phyloP scores from a whole-genome alignment of 2,329 filamentous ascomycete genomes.

The Geosmithia putterillii region DNA sequence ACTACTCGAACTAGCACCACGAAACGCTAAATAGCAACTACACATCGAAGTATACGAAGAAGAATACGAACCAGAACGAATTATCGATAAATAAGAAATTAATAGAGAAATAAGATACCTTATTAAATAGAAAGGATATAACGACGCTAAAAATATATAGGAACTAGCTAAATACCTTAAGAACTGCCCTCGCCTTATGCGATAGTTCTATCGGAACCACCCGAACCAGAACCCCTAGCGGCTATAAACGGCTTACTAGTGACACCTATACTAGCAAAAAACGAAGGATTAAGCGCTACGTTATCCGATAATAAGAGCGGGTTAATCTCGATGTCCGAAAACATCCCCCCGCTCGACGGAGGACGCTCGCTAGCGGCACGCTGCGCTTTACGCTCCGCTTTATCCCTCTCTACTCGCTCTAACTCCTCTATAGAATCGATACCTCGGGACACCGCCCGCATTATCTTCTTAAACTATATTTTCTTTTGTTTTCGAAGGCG shows the following conservation, averaged over 20 bases:
- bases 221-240: background rate
- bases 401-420: constrained; percentile 1
- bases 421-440: constrained; percentile 3
- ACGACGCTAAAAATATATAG: constrained; percentile 8
- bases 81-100: constrained; percentile 4
- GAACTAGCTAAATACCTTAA: constrained; percentile 6
- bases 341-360: too few species aligned
- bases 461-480: constrained; percentile 3
- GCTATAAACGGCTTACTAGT: background rate
- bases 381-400: background rate
- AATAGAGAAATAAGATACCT: constrained; percentile 6
- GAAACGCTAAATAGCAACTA: constrained; percentile 3
- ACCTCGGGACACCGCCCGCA: constrained; percentile 1
- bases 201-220: constrained; percentile 2
- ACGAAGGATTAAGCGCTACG: background rate
- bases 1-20: constrained; percentile 5
- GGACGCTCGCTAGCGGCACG: background rate
- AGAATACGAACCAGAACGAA: constrained; percentile 6
- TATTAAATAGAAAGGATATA: constrained; percentile 8
- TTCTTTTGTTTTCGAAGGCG: constrained; percentile 2
- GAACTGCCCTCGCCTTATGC: constrained; percentile 2
- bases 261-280: background rate
- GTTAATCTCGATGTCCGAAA: background rate
- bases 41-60: constrained; percentile 3
- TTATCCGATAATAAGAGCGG: background rate